These are phyloP conservation scores for Talaromyces borbonicus DNA, from an alignment of 495 filamentous ascomycete genomes.

Conservation along the genomic window DNA sequence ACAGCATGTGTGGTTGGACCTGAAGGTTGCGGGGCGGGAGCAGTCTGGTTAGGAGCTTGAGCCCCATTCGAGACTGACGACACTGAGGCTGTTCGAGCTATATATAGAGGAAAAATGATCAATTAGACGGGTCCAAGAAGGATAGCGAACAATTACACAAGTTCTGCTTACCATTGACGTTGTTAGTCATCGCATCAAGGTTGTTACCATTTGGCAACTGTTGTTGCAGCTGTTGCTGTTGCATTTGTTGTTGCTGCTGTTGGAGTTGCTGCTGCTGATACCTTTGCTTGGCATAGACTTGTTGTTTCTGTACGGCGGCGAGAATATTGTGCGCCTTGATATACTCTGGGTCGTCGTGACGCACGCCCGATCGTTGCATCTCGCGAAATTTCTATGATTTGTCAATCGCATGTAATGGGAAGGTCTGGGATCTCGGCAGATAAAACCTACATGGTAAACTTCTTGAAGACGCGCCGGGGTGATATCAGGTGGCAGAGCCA, in stretches of 20 bases:
- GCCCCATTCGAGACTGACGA: conserved; percentile 33
- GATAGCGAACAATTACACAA: no score
- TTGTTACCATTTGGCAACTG: conserved; percentile 38
- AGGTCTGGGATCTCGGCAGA: background rate
- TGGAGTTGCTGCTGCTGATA: conserved; percentile 34
- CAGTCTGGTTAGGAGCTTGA: conserved; percentile 16
- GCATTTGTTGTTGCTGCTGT: conserved; percentile 37
- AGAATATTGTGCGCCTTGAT: conserved; percentile 63
- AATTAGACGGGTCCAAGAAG: background rate
- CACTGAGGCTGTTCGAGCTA: conserved; percentile 33
- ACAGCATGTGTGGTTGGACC: conserved; percentile 12
- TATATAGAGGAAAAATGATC: background rate
- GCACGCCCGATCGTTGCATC: conserved; percentile 67
- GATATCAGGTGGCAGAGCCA: conserved; percentile 43
- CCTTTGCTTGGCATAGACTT: conserved; percentile 35
- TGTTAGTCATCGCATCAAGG: conserved; percentile 29
- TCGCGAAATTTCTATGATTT: conserved; percentile 61
- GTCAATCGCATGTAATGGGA: conserved; percentile 3
- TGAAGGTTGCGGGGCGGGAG: conserved; percentile 25
- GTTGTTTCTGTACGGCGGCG: conserved; percentile 47
- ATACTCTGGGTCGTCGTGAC: conserved; percentile 69
- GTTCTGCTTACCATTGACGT: conserved; percentile 45
- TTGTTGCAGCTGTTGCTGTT: conserved; percentile 31
- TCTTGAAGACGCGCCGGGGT: conserved; percentile 55
- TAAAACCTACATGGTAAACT: conserved; percentile 42